These are phyloP conservation scores for Silene coronaria DNA, from an alignment of 179 eudicot genomes.

Conservation along the genomic window DNA sequence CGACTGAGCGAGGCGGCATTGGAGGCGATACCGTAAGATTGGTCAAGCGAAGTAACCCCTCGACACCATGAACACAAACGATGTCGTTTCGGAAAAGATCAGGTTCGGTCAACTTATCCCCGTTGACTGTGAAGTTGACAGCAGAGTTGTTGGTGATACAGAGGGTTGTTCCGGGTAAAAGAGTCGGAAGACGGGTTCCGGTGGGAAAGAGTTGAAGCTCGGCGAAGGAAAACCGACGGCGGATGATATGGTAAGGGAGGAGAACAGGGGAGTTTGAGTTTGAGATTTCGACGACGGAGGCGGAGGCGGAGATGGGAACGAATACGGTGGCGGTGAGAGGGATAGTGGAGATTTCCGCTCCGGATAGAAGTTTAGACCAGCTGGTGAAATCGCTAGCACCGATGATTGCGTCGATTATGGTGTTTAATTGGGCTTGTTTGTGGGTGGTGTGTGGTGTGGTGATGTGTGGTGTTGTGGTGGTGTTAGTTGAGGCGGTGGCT, in stretches of 20 bases:
- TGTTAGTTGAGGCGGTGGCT: background rate
- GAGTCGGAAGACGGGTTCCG: slow-evolving; percentile 46
- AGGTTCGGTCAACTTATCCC: slow-evolving; percentile 27
- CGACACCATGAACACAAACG: slow-evolving; percentile 44
- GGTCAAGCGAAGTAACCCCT: background rate
- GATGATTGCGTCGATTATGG: slow-evolving; percentile 28
- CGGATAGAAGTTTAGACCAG: slow-evolving; percentile 30
- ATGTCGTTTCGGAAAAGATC: slow-evolving; percentile 31
- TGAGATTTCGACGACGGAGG: background rate
- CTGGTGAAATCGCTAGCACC: slow-evolving; percentile 36
- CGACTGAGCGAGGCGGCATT: background rate
- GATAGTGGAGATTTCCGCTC: slow-evolving; percentile 20
- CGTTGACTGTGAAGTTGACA: slow-evolving; percentile 42
- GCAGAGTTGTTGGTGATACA: slow-evolving; percentile 40
- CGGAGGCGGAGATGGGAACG: slow-evolving; percentile 19
- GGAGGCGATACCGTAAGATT: background rate
- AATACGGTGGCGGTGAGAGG: slow-evolving; percentile 37
- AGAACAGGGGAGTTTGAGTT: background rate
- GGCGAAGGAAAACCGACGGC: slow-evolving; percentile 39
- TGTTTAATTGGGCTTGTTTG: background rate
- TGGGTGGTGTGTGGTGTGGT: background rate
- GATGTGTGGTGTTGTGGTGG: background rate
- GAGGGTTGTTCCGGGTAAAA: slow-evolving; percentile 43
- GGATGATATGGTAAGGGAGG: slow-evolving; percentile 25
- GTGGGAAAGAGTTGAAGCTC: slow-evolving; percentile 29